These are phyloP conservation scores for Claviceps humidiphila DNA, from an alignment of 2,329 filamentous ascomycete genomes.

Conservation along the genomic window DNA sequence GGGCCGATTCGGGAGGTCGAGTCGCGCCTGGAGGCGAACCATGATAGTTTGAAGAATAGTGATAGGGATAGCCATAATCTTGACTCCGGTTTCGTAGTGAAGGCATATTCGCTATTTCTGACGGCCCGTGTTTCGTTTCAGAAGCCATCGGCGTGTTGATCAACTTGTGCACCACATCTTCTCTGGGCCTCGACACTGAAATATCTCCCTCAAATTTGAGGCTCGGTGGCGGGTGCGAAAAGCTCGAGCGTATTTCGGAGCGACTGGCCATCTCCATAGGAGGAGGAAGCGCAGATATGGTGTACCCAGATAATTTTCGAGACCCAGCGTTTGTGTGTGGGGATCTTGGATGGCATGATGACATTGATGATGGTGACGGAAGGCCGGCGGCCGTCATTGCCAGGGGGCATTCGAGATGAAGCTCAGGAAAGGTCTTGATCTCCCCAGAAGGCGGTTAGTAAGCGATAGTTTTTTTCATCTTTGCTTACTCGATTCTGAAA, in stretches of 20 bases:
- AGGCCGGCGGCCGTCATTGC: not conserved
- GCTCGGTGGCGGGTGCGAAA: conserved; percentile 27
- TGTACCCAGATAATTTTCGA: conserved; percentile 31
- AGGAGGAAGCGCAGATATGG: conserved; percentile 16
- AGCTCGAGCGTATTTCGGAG: conserved; percentile 21
- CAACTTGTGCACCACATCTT: conserved; percentile 1
- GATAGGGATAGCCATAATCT: conserved; percentile 25
- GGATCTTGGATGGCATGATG: not conserved
- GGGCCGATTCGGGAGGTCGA: conserved; percentile 28
- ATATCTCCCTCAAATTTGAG: conserved; percentile 24
- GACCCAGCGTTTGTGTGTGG: not conserved
- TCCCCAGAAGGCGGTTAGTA: not conserved
- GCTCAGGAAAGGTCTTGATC: conserved; percentile 32
- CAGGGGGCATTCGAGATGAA: conserved; percentile 18
- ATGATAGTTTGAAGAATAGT: conserved; percentile 31
- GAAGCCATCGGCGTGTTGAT: not conserved
- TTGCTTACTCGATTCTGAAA: not conserved
- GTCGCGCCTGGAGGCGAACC: conserved; percentile 32
- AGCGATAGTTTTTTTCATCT: not conserved
- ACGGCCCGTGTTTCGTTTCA: not conserved
- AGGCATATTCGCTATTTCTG: conserved; percentile 14
- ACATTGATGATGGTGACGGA: not conserved
- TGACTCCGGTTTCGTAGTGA: conserved; percentile 12
- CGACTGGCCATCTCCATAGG: conserved; percentile 22
- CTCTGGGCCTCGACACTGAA: conserved; percentile 18